These are phyloP conservation scores for Ophiostoma tasmaniense DNA, from an alignment of 2,329 filamentous ascomycete genomes.

Conservation along the genomic window DNA sequence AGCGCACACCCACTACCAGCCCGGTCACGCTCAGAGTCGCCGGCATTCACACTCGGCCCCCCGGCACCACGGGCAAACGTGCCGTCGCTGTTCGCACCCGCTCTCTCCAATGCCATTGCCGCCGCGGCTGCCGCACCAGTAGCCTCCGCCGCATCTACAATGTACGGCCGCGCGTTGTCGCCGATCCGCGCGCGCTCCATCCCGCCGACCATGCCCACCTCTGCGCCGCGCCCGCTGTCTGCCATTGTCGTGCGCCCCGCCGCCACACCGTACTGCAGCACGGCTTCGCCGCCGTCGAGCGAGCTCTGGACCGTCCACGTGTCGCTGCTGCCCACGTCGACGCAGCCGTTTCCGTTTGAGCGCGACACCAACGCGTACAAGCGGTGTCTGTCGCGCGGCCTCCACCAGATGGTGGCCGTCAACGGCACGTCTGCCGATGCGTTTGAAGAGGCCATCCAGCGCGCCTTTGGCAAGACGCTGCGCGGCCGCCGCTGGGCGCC, in stretches of 20 bases:
- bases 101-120: not conserved
- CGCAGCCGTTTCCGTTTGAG: conserved; percentile 52
- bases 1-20: not conserved
- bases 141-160: not conserved
- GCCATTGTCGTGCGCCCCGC: conserved; percentile 5
- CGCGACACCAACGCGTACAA: conserved; percentile 54
- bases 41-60: conserved; percentile 8
- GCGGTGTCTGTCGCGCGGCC: conserved; percentile 49
- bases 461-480: conserved; percentile 42
- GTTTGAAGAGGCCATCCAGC: conserved; percentile 40
- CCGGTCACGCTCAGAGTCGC: not conserved
- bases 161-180: not conserved
- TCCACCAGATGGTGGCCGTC: conserved; percentile 50
- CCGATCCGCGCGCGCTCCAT: not conserved
- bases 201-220: not conserved
- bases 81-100: not conserved
- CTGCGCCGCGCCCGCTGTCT: not conserved
- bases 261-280: not conserved
- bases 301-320: conserved; percentile 50
- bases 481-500: conserved; percentile 47
- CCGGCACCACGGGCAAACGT: conserved; percentile 12
- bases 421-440: conserved; percentile 41
- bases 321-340: conserved; percentile 46
- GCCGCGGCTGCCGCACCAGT: not conserved
- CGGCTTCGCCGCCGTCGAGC: conserved; percentile 25